Conservation (phyloP, 23 red algal genomes). For the Gracilaria vermiculophylla region DNA sequence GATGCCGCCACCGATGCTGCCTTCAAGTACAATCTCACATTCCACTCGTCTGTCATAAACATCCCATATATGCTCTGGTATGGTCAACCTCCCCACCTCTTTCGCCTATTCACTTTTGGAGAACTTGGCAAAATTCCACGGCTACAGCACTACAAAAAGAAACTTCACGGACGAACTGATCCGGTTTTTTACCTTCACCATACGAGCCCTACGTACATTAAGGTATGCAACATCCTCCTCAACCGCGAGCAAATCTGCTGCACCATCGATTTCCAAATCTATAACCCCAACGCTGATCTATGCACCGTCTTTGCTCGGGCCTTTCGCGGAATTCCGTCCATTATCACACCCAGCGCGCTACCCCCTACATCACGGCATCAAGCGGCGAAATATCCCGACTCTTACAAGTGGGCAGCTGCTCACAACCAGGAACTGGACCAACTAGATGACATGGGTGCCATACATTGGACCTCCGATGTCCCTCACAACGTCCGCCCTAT, state of each 20-base stretch:
- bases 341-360: neutral
- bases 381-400: conserved; percentile 33
- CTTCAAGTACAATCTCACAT: conserved; percentile 16
- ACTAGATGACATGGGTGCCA: conserved; percentile 8
- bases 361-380: neutral
- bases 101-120: neutral
- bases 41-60: neutral
- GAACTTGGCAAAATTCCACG: neutral
- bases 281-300: neutral
- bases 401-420: neutral
- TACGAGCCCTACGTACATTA: neutral
- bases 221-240: neutral
- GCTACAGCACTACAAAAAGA: neutral
- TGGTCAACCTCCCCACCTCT: neutral
- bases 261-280: conserved; percentile 4
- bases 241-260: neutral
- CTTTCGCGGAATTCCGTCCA: neutral
- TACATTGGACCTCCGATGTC: neutral
- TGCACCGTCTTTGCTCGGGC: neutral
- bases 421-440: conserved; percentile 35
- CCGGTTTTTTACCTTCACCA: neutral
- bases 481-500: neutral
- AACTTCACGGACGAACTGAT: neutral
- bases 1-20: neutral
- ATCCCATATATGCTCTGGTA: neutral